Base-by-base conservation (phyloP, 257 asterid species). In the Ophiorrhiza pumila region DNA sequence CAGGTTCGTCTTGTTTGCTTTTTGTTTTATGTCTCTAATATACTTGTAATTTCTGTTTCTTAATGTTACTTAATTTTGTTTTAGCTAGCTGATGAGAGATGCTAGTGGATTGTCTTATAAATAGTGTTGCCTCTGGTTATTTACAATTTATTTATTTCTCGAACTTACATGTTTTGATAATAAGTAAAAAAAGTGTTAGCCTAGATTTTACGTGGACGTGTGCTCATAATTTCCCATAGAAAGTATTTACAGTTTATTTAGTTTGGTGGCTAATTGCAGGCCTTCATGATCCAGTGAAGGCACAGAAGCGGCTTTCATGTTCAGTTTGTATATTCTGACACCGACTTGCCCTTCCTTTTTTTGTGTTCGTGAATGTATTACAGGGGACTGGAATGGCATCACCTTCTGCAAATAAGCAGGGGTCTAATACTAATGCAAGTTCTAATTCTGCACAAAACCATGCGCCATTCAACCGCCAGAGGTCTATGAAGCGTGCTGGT, bases 401-500 rank as follows among this genome's bases (percentile, higher is more conserved):
- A 20, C 58, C 84, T 58, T 68, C 88, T 83, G 75, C 84, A 15
- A 81, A 75, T 34, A 85, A 81, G 77, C 91, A 88, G 55, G 90
- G 71, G 41, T 59, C 25, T 55, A 47, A 62, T 43, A 78, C 68
- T 65, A 76, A 80, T 46, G 62, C 80, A 8, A 76, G 64, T 53
- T 77, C 85, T 72, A 86, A 55, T 81, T 78, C 88, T 76, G 56
- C 73, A 37, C 66, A 79, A 29, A 83, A 80, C 76, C 82, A 86
- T 78, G 76, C 60, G 0, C 78, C 67, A 14, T 80, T 77, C 39
- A 75, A 82, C 55, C 91, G 93, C 58, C 92, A 81, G 60, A 88
- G 74, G 74, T 84, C 90, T 35, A 58, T 83, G 76, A 90, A 85
- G 71, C 90, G 82, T 14, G 82, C 79, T 75, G 87, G 86, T 41